Conservation (phyloP, 495 filamentous ascomycete genomes). For the Recurvomyces mirabilis region DNA sequence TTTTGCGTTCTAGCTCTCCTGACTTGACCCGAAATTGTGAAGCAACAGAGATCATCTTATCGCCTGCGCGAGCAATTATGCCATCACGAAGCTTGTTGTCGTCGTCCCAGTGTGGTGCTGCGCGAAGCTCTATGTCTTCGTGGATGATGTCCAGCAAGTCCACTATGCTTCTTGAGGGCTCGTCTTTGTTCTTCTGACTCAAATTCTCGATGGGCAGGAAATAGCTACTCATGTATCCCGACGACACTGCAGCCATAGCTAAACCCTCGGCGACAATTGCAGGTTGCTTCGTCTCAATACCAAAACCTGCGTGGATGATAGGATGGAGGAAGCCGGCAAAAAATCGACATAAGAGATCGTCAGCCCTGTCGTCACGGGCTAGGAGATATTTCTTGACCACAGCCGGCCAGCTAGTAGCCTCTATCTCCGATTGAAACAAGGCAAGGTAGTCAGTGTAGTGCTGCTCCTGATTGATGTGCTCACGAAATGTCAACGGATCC, state of each 20-base stretch:
- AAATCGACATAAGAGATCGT: slow-evolving; percentile 50
- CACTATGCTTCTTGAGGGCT: slow-evolving; percentile 39
- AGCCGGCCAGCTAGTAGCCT: slow-evolving; percentile 43
- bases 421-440: slow-evolving; percentile 65
- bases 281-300: slow-evolving; percentile 67
- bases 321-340: slow-evolving; percentile 64
- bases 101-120: slow-evolving; percentile 41
- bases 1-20: slow-evolving; percentile 54
- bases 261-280: slow-evolving; percentile 72
- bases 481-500: slow-evolving; percentile 39
- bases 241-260: slow-evolving; percentile 60
- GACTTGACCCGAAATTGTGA: slow-evolving; percentile 47
- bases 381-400: slow-evolving; percentile 59
- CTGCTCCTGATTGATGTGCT: slow-evolving; percentile 40
- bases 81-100: slow-evolving; percentile 56
- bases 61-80: slow-evolving; percentile 46
- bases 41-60: slow-evolving; percentile 51
- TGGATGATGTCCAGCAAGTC: slow-evolving; percentile 49
- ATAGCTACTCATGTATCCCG: slow-evolving; percentile 37
- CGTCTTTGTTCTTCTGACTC: slow-evolving; percentile 26
- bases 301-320: slow-evolving; percentile 76
- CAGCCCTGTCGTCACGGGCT: slow-evolving; percentile 44
- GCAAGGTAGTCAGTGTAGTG: slow-evolving; percentile 57
- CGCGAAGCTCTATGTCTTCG: slow-evolving; percentile 42
- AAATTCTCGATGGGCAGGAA: slow-evolving; percentile 45